Evolutionary conservation across 2,329 filamentous ascomycete genomes (phyloP).

Genomic region (Amauroascus verrucosus): DNA sequence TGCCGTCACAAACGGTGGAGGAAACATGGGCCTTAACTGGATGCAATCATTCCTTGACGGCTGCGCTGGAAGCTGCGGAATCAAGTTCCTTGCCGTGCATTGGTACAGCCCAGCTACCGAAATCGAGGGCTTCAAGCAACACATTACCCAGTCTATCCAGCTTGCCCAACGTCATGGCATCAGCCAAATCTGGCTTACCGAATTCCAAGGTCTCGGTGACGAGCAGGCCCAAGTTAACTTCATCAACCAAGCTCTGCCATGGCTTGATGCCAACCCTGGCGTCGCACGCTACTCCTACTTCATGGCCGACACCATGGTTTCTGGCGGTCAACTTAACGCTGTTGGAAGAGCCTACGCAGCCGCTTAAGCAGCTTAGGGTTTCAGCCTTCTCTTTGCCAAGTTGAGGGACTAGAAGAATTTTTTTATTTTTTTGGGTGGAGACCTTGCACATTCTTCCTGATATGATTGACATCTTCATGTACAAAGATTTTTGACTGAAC

Average conservation of each 20-base stretch:
- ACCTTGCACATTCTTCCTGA: background rate
- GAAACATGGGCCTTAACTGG: constrained; percentile 31
- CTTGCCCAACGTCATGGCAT: constrained; percentile 28
- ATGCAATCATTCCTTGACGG: constrained; percentile 31
- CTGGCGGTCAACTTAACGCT: constrained; percentile 11
- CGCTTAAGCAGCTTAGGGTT: constrained; percentile 1
- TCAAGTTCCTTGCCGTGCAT: constrained; percentile 37
- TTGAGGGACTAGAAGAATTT: background rate
- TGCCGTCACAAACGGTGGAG: constrained; percentile 32
- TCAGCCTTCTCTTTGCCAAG: background rate
- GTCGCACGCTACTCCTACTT: constrained; percentile 39
- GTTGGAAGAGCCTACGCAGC: constrained; percentile 26
- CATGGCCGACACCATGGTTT: constrained; percentile 16
- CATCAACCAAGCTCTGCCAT: constrained; percentile 30
- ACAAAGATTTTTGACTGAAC: background rate
- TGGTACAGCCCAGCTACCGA: constrained; percentile 32
- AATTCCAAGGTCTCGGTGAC: constrained; percentile 31
- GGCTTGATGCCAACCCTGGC: constrained; percentile 29
- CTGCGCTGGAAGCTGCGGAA: constrained; percentile 30
- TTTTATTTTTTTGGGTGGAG: background rate
- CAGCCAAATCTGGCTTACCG: constrained; percentile 38
- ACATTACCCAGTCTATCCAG: constrained; percentile 29
- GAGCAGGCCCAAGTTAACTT: constrained; percentile 25
- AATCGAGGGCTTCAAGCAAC: constrained; percentile 29
- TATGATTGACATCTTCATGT: background rate